These are phyloP conservation scores for Oenanthe sinensis DNA, from an alignment of 129 eudicot species.

Conservation along the genomic window DNA sequence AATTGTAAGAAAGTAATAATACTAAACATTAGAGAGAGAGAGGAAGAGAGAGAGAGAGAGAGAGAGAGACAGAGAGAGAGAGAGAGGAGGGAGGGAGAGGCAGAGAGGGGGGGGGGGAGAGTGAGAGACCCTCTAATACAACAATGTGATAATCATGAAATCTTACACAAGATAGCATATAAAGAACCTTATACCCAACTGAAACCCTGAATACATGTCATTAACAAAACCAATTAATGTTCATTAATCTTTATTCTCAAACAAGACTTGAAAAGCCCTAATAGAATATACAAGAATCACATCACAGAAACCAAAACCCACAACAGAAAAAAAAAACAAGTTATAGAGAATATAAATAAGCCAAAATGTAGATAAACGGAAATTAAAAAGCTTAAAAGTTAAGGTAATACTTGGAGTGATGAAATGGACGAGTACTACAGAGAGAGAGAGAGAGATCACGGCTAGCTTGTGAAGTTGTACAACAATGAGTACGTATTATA, in stretches of 20 bases:
- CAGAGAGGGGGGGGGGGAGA: not conserved
- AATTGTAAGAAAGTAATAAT: not conserved
- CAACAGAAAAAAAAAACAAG: not conserved
- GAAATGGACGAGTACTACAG: not conserved
- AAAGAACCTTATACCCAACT: not conserved
- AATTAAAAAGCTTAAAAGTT: not conserved
- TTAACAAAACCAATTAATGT: not conserved
- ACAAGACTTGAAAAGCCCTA: not conserved
- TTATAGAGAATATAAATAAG: too few relatives aligned
- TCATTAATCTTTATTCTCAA: too few relatives aligned
- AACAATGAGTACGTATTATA: not conserved
- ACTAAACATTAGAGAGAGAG: not conserved
- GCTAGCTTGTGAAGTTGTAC: slow-evolving; percentile 2
- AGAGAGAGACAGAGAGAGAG: not conserved
- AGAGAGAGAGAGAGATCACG: slow-evolving; percentile 8
- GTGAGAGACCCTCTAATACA: not conserved
- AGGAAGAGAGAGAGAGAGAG: not conserved
- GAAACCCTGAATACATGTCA: not conserved
- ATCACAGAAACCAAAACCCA: not conserved
- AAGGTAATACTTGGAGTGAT: not conserved
- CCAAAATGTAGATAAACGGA: not conserved
- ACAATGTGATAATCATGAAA: not conserved
- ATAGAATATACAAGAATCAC: not conserved
- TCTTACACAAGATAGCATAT: not conserved
- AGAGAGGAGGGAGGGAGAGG: not conserved